Base-by-base conservation (phyloP, 768 basidiomycete genomes). In the Lactifluus rugatus region DNA sequence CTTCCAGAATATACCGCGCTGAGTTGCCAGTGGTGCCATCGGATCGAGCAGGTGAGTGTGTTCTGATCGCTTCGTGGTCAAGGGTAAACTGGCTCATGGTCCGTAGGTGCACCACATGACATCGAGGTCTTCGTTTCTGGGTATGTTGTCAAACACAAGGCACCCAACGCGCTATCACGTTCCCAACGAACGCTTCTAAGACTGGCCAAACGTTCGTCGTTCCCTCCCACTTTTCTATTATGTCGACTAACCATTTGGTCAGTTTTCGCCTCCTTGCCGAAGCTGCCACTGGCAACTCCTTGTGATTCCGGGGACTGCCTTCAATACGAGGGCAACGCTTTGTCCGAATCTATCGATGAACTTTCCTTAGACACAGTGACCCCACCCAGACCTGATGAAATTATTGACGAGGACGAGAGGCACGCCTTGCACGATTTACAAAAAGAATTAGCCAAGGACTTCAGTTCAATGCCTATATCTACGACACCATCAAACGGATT, bases 111-210 rank as follows among this genome's bases (percentile, higher is more conserved):
- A 3, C 68, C 81, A 3, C 93, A 90, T 63, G 81, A 85, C 52
- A 70, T 93, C 3, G 82, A 86, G 44, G 72, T 92, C 0, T 85
- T 82, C 48, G 74, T 91, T 8, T 88, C 89, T 14, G 93, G 92
- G 0, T 90, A 82, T 63, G 89, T 86, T 0, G 76, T 83, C 16
- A 80, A 75, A 48, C 73, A 81, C 44, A 78, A 81, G 44, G 74
- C 80, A 1, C 75, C 81, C 2, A 84, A 84, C 53, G 72, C 76
- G 45, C 78, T 83, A 1, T 84, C 82, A 55, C 82, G 90, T 5
- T 81, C 89, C 1, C 90, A 93, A 60, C 77, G 80, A 14, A 81
- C 88, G 1, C 87, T 94, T 64, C 75, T 93, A 39, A 77, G 77
- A 13, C 68, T 93, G 34, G 93, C 92, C 10, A 89, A 85, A 77